Base-by-base conservation (phyloP, 2,329 filamentous ascomycete genomes). In the Penicillium digitatum region DNA sequence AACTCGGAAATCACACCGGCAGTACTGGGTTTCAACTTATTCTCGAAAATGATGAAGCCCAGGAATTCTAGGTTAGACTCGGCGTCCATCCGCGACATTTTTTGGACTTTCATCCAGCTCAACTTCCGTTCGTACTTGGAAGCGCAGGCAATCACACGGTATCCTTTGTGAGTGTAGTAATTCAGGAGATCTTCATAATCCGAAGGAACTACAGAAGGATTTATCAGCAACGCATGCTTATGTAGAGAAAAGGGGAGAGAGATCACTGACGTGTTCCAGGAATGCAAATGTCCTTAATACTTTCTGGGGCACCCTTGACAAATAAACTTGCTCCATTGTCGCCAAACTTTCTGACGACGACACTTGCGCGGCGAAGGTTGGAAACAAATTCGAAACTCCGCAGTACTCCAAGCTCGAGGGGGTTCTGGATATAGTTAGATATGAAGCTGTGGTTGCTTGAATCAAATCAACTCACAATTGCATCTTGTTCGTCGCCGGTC, bases 41-140 rank as follows among this genome's bases (percentile, higher is more conserved):
- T 99, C 75, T 99, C 94, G 65, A 99, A 99, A 51, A 99, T 87
- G 68, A 99, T 97, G 75, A 99, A 99, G 5, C 94, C 94, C 34
- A 92, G 82, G 68, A 99, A 97, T 43, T 93, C 85, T 11, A 99
- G 82, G 31, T 86, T 81, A 3, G 84, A 87, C 72, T 99, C 94
- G 9, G 89, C 92, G 50, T 96, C 89, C 37, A 86, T 78, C 29
- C 94, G 87, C 63, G 86, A 88, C 87, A 97, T 92, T 76, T 95
- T 96, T 68, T 97, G 91, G 7, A 92, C 87, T 70, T 95, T 95
- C 52, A 96, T 85, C 92, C 91, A 96, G 65, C 87, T 95, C 31
- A 97, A 80, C 68, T 91, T 94, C 54, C 85, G 84, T 49, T 97
- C 83, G 67, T 94, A 89, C 70, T 90, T 95, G 0, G 89, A 90